Evolutionary conservation across 495 filamentous ascomycete genomes (phyloP).

Genomic region (Hypoxylon trugodes): DNA sequence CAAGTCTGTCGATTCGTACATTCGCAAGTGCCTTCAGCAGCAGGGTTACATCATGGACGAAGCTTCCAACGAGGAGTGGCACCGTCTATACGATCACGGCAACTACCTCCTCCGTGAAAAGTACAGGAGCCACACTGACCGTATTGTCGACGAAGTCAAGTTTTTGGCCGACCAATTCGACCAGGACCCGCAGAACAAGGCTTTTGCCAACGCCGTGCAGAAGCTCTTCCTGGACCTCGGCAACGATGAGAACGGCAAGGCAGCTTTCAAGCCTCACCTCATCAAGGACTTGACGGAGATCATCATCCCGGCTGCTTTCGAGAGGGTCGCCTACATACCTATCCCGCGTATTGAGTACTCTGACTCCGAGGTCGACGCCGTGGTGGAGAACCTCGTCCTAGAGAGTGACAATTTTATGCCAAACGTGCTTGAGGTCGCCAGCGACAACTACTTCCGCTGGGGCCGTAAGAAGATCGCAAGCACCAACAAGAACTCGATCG

Average conservation of each 20-base stretch:
- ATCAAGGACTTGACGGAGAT: slow-evolving; percentile 88
- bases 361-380: slow-evolving; percentile 82
- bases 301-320: slow-evolving; percentile 84
- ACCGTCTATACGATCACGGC: slow-evolving; percentile 83
- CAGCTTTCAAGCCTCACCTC: slow-evolving; percentile 89
- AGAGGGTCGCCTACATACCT: slow-evolving; percentile 90
- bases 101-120: slow-evolving; percentile 88
- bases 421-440: slow-evolving; percentile 88
- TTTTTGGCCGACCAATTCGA: slow-evolving; percentile 91
- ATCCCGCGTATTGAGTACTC: slow-evolving; percentile 94
- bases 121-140: slow-evolving; percentile 88
- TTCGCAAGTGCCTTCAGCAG: slow-evolving; percentile 85
- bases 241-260: slow-evolving; percentile 78
- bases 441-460: slow-evolving; percentile 95
- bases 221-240: slow-evolving; percentile 91
- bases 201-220: slow-evolving; percentile 75
- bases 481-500: slow-evolving; percentile 81
- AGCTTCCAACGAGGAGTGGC: slow-evolving; percentile 81
- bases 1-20: slow-evolving; percentile 75
- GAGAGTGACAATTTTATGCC: slow-evolving; percentile 98
- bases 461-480: slow-evolving; percentile 81
- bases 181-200: slow-evolving; percentile 82
- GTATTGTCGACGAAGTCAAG: slow-evolving; percentile 86
- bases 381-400: slow-evolving; percentile 93
- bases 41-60: slow-evolving; percentile 92